Evolutionary conservation across 257 asterid genomes (phyloP).

Genomic region (Solanum virginianum): DNA sequence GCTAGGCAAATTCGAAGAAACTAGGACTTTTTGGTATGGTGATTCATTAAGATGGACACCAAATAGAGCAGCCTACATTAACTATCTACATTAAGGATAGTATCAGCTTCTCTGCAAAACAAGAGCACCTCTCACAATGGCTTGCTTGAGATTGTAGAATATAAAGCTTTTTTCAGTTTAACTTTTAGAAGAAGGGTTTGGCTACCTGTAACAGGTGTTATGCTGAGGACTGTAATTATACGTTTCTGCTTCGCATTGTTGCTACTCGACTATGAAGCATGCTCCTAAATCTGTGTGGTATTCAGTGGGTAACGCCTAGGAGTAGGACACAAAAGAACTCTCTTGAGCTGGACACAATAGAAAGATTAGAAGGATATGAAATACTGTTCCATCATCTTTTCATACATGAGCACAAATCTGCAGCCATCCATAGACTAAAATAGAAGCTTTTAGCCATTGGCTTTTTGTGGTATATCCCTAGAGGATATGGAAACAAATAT

Average conservation of each 20-base stretch:
- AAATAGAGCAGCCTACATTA: not conserved
- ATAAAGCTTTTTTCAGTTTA: not conserved
- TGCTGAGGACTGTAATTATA: not conserved
- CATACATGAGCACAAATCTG: not conserved
- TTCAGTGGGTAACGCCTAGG: not conserved
- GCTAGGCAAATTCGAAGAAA: not conserved
- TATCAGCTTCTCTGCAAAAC: not conserved
- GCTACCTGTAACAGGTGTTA: not conserved
- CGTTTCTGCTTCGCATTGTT: not conserved
- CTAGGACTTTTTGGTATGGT: not conserved
- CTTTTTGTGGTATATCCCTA: not conserved
- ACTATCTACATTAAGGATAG: not conserved
- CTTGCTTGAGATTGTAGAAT: not conserved
- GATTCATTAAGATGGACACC: not conserved
- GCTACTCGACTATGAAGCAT: not conserved
- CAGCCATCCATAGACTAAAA: not conserved
- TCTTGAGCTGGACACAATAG: not conserved
- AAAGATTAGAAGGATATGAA: not conserved
- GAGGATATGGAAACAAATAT: not conserved
- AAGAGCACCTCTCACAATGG: not conserved
- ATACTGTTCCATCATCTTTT: not conserved
- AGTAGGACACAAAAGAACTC: not conserved
- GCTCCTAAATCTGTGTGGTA: not conserved
- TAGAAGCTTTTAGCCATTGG: not conserved
- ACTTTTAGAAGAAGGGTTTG: not conserved